Conservation (phyloP, 345 rosid species). For the Melastoma malabathricum region DNA sequence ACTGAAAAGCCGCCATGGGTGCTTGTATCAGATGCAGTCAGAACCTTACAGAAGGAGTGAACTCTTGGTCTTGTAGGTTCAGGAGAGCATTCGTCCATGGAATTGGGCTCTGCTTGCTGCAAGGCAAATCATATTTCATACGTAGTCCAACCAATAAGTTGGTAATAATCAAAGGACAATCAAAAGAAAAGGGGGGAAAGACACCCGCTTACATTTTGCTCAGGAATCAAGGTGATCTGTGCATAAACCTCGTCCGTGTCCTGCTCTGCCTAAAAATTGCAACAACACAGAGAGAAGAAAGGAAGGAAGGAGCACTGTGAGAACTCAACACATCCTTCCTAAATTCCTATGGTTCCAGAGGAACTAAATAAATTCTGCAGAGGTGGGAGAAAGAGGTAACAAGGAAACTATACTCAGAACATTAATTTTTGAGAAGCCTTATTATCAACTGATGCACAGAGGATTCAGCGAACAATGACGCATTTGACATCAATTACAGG, state of each 20-base stretch:
- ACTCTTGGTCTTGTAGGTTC: constrained; percentile 36
- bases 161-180: background rate
- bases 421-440: too few relatives aligned
- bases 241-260: constrained; percentile 97
- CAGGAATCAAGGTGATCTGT: constrained; percentile 71
- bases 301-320: constrained; percentile 5
- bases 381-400: background rate
- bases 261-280: constrained; percentile 63
- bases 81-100: constrained; percentile 30
- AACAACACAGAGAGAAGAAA: constrained; percentile 4
- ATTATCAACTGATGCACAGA: too few relatives aligned
- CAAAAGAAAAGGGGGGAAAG: constrained; percentile 4
- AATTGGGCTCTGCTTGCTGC: constrained; percentile 47
- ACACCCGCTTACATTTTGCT: constrained; percentile 32
- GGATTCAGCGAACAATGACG: background rate
- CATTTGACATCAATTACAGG: background rate
- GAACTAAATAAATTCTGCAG: background rate
- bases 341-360: background rate
- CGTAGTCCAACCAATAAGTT: background rate
- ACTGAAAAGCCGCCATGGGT: constrained; percentile 97
- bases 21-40: constrained; percentile 96
- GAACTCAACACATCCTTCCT: constrained; percentile 2
- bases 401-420: background rate
- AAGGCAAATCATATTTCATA: constrained; percentile 5
- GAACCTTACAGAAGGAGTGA: constrained; percentile 72